These are phyloP conservation scores for Umbellularia californica DNA, from an alignment of 164 flowering plant species.

Conservation along the genomic window DNA sequence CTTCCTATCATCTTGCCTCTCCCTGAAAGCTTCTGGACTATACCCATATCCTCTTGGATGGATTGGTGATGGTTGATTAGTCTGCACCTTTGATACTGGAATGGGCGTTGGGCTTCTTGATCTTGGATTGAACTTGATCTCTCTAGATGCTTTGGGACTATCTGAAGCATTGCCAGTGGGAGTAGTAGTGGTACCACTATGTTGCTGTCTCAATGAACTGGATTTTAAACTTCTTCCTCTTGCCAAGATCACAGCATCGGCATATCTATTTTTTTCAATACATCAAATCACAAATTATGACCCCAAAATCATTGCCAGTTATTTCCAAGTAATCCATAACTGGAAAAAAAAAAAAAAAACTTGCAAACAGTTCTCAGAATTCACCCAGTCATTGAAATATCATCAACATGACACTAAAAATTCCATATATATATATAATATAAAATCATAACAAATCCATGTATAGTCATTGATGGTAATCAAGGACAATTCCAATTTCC, in stretches of 20 bases:
- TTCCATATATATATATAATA: neutral
- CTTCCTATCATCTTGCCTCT: constrained; percentile 56
- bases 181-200: constrained; percentile 8
- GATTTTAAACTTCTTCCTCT: constrained; percentile 3
- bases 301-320: neutral
- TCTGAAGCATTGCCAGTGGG: constrained; percentile 28
- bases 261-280: neutral
- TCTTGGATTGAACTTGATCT: constrained; percentile 33
- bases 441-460: neutral
- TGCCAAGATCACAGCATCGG: neutral
- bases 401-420: neutral
- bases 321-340: too few species aligned
- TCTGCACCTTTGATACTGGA: constrained; percentile 42
- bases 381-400: neutral
- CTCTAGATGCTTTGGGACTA: constrained; percentile 16
- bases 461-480: neutral
- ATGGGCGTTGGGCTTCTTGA: constrained; percentile 78
- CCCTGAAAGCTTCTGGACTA: constrained; percentile 52
- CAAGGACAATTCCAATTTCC: neutral
- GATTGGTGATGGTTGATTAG: constrained; percentile 60
- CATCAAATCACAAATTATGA: neutral
- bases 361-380: neutral
- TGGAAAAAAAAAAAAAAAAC: neutral
- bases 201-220: constrained; percentile 9
- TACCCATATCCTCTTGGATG: constrained; percentile 39